Evolutionary conservation across 805 yeast species (phyloP), one percentile per base, ranked within the genome.

Genomic region (Candida morakotiae): DNA sequence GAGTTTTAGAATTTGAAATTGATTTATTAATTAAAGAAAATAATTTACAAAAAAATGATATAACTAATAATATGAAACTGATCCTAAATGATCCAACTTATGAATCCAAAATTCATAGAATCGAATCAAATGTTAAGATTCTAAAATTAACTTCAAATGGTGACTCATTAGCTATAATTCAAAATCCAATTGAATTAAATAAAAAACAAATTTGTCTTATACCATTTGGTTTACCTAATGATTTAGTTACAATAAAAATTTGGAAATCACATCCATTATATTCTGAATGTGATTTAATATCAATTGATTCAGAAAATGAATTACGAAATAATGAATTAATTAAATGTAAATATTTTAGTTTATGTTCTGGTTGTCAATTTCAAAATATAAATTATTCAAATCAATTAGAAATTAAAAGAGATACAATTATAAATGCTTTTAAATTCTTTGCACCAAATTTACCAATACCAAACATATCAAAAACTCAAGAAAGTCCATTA

Each of bases 301-400:
- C 69, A 26, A 73, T 87, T 4, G 49, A 64, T 2, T 42, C 44
- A 9, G 35, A 37, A 38, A 62, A 43, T 49, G 66, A 44, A 3
- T 55, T 47, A 31, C 62, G 76, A 52, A 69, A 86, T 42, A 81
- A 84, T 48, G 55, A 65, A 5, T 69, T 84, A 36, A 77, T 83
- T 39, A 73, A 73, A 46, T 87, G 96, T 63, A 71, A 76, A 45
- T 93, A 93, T 63, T 93, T 91, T 63, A 95, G 95, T 10, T 77
- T 78, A 45, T 89, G 97, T 58, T 86, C 95, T 1, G 98, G 98
- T 3, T 89, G 98, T 58, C 98, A 93, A 62, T 87, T 80, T 55
- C 98, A 93, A 56, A 79, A 79, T 57, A 64, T 88, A 23, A 69
- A 75, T 2, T 93, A 93, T 56, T 71, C 71, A 1, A 70, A 79